Evolutionary conservation across 139 green algal species (phyloP).

Genomic region (Chlamydomonas incerta): DNA sequence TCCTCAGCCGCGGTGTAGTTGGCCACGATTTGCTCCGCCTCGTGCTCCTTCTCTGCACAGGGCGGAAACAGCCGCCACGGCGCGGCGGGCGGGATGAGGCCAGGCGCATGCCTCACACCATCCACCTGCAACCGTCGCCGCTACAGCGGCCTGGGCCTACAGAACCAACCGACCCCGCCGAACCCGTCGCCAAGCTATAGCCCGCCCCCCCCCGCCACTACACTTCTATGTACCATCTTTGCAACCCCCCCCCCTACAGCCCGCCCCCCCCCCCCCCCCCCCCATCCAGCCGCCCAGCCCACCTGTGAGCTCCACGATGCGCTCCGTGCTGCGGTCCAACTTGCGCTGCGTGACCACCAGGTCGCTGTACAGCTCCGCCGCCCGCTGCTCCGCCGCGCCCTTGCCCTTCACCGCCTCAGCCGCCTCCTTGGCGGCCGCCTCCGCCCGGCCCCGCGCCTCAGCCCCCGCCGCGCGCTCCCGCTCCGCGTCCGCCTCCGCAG

Average conservation of each 20-base stretch:
- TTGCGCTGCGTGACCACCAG: constrained; percentile 48
- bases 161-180: no score
- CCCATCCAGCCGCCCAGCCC: no score
- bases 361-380: constrained; percentile 44
- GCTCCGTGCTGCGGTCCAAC: constrained; percentile 47
- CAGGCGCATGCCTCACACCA: no score
- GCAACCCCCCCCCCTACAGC: no score
- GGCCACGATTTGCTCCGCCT: constrained; percentile 39
- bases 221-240: no score
- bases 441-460: background rate
- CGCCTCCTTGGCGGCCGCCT: background rate
- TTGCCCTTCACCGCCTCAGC: background rate
- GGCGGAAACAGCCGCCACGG: no score
- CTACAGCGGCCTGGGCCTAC: no score
- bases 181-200: no score
- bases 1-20: background rate
- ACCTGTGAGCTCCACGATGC: constrained; percentile 59
- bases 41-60: constrained; percentile 42
- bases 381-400: constrained; percentile 21
- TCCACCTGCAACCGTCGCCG: no score
- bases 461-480: background rate
- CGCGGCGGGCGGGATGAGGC: no score
- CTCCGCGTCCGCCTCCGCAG: background rate
- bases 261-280: no score
- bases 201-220: no score